phyloP scores from a whole-genome alignment of 1,284 basidiomycete species.

The Mycosarcoma mackinlayi region DNA sequence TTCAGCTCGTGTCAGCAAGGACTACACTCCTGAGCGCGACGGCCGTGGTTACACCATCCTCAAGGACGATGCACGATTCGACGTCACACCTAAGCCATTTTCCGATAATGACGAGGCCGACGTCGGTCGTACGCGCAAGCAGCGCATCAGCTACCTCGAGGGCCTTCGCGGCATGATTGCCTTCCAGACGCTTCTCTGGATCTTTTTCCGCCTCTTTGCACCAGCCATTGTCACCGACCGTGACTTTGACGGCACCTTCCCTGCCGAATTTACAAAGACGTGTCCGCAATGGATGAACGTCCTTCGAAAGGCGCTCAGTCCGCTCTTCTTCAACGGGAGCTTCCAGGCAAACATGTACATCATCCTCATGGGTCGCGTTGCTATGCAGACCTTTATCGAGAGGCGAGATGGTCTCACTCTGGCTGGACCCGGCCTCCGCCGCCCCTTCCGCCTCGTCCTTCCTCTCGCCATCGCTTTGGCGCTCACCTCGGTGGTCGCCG shows the following conservation, averaged over 20 bases:
- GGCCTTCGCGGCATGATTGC: slow-evolving; percentile 52
- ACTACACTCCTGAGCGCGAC: slow-evolving; percentile 36
- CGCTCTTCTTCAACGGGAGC: slow-evolving; percentile 53
- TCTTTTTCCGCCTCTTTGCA: slow-evolving; percentile 57
- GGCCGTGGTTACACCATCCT: slow-evolving; percentile 46
- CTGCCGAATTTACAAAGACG: slow-evolving; percentile 48
- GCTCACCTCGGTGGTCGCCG: slow-evolving; percentile 44
- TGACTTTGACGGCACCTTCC: slow-evolving; percentile 41
- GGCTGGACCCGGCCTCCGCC: slow-evolving; percentile 53
- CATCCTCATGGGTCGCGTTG: slow-evolving; percentile 52
- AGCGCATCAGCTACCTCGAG: slow-evolving; percentile 47
- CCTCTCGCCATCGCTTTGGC: slow-evolving; percentile 51
- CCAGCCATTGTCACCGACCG: slow-evolving; percentile 52
- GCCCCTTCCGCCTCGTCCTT: slow-evolving; percentile 53
- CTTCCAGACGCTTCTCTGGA: slow-evolving; percentile 52
- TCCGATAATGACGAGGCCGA: slow-evolving; percentile 37
- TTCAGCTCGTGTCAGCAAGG: slow-evolving; percentile 26
- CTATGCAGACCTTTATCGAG: slow-evolving; percentile 53
- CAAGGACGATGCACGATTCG: slow-evolving; percentile 37
- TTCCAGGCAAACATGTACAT: slow-evolving; percentile 57
- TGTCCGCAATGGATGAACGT: slow-evolving; percentile 49
- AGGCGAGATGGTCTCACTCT: slow-evolving; percentile 43
- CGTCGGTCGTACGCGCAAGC: slow-evolving; percentile 31
- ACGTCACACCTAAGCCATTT: slow-evolving; percentile 45
- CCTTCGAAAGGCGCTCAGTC: slow-evolving; percentile 52